Evolutionary conservation across 257 asterid genomes (phyloP).

Genomic region (Solanum chiquidenum): DNA sequence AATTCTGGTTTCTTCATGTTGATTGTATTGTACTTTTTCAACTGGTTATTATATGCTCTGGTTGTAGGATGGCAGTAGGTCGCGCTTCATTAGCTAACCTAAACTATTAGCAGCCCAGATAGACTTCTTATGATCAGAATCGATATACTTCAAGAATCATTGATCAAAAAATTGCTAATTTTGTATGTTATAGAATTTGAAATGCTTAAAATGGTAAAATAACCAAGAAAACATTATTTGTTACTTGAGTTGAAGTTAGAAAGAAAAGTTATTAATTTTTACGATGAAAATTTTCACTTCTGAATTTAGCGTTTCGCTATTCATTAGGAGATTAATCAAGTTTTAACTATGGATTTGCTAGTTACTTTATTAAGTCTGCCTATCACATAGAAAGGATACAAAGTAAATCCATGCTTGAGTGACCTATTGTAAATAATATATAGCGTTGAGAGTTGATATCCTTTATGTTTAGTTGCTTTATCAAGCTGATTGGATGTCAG

Average conservation of each 20-base stretch:
- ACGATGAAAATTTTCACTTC: not conserved
- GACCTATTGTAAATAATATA: not conserved
- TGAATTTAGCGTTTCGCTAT: not conserved
- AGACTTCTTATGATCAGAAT: not conserved
- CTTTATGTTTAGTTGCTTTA: not conserved
- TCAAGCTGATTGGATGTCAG: not conserved
- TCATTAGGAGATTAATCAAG: not conserved
- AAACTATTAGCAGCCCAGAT: not conserved
- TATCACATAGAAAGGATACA: not conserved
- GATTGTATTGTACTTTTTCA: not conserved
- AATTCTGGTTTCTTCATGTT: not conserved
- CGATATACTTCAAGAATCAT: not conserved
- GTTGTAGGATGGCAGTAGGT: not conserved
- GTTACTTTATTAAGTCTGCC: not conserved
- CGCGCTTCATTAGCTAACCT: not conserved
- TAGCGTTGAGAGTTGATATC: not conserved
- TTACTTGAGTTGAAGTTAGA: not conserved
- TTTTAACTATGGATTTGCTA: not conserved
- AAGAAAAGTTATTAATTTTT: not conserved
- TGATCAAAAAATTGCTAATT: not conserved
- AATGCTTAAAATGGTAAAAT: not conserved
- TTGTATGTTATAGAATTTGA: not conserved
- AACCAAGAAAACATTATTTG: not conserved
- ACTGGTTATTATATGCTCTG: not conserved
- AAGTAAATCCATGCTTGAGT: not conserved